These are phyloP conservation scores for Colletotrichum coccodes DNA, from an alignment of 2,329 filamentous ascomycete genomes.

Conservation along the genomic window DNA sequence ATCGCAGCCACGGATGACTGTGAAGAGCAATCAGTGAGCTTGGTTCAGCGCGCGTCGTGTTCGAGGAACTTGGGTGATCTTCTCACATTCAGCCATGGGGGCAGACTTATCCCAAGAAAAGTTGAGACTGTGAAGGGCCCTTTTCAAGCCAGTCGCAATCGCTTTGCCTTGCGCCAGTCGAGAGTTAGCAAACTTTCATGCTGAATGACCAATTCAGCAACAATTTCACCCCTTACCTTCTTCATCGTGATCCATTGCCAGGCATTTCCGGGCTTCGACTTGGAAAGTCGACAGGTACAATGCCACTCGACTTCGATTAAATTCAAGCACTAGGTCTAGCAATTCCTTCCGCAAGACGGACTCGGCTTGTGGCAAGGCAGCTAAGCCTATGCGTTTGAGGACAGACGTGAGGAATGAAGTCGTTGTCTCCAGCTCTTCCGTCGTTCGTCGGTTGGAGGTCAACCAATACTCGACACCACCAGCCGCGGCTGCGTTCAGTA, in stretches of 20 bases:
- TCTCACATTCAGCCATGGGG: background rate
- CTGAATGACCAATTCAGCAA: too few relatives aligned
- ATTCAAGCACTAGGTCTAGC: background rate
- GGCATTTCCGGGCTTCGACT: background rate
- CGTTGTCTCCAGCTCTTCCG: background rate
- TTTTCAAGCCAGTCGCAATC: background rate
- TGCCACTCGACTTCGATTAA: background rate
- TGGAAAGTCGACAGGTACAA: background rate
- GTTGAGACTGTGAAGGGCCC: background rate
- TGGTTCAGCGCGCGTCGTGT: too few relatives aligned
- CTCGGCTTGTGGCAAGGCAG: background rate
- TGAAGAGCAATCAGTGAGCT: background rate
- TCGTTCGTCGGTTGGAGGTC: constrained; percentile 39
- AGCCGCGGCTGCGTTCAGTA: constrained; percentile 37
- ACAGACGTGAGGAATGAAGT: background rate
- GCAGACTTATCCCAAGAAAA: background rate
- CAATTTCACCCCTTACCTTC: background rate
- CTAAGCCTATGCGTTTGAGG: background rate
- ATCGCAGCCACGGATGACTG: background rate
- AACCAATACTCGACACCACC: constrained; percentile 41
- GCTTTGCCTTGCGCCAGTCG: background rate
- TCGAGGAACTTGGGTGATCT: too few relatives aligned
- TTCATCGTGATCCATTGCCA: background rate
- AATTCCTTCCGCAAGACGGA: background rate
- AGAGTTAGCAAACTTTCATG: background rate